Evolutionary conservation across 2,329 filamentous ascomycete genomes (phyloP), one percentile per base, ranked within the genome.

Genomic region (Colletotrichum noveboracense): DNA sequence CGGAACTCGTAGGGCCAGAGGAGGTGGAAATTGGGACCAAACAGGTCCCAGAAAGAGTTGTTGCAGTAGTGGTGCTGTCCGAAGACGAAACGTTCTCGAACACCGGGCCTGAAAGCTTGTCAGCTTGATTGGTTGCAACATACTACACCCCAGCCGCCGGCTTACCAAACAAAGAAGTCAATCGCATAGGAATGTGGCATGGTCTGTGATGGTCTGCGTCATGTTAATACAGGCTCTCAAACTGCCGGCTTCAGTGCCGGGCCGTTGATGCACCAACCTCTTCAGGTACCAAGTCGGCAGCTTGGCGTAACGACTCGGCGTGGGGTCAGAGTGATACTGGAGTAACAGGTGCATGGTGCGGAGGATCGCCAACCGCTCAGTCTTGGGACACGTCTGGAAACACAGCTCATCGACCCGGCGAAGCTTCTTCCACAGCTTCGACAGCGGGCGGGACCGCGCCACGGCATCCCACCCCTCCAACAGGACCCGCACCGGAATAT

Each of bases 101-200:
- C 24, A 3, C 81, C 81, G 0, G 81, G 81, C 81, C 81, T 82
- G 8, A 18, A 7, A 7, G 26, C 9, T 12, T 21, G 28, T 73
- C 28, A 76, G 24, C 8, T 48, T 3, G 6, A 10, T 64, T 6
- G 18, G 30, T 43, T 13, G 9, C 1, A 30, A 18, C 24, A 5
- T 36, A 18, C 4, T 21, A n/a, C 9, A 5, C 4, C 10, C 12
- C 6, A 2, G 64, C 78, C 3, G 8, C 16, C 6, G 2, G 64
- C 78, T 18, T 78, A 81, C 81, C 81, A 83, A 28, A 81, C 80
- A 6, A 83, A 81, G 48, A 81, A 83, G 73, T 83, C 81, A 10
- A 83, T 82, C 2, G 79, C 81, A 28, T 80, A 81, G 0, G 81
- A 79, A 10, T 83, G 81, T 2, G 81, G 77, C 1, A 83, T 38